Evolutionary conservation across 495 filamentous ascomycete species (phyloP).

Genomic region (Daldinia decipiens): DNA sequence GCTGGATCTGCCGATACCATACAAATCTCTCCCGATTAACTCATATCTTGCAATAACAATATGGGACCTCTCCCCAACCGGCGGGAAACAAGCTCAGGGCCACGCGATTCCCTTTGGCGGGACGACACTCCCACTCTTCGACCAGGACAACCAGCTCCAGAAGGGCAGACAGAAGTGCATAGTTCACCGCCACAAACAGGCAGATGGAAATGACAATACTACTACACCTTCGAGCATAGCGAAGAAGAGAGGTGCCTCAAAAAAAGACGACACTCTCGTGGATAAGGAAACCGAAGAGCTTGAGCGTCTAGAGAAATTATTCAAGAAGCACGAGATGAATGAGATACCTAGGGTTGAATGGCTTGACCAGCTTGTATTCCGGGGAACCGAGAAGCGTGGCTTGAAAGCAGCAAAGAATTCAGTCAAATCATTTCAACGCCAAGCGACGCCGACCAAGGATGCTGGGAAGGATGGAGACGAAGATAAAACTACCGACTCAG

Average conservation of each 20-base stretch:
- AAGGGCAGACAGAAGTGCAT: constrained; percentile 94
- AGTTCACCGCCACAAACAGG: constrained; percentile 80
- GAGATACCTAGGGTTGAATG: constrained; percentile 92
- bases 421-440: constrained; percentile 50
- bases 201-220: constrained; percentile 85
- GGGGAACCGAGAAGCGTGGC: constrained; percentile 81
- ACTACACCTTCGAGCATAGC: constrained; percentile 76
- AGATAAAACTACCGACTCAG: constrained; percentile 44
- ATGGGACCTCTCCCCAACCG: constrained; percentile 90
- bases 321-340: constrained; percentile 98
- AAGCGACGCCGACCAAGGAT: constrained; percentile 41
- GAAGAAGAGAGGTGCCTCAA: constrained; percentile 54
- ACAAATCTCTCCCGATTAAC: constrained; percentile 79
- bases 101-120: constrained; percentile 93
- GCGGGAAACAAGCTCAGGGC: constrained; percentile 68
- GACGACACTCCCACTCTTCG: constrained; percentile 89
- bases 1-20: constrained; percentile 85
- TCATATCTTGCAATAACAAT: constrained; percentile 91
- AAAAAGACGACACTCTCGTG: constrained; percentile 53
- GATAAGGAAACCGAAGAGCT: constrained; percentile 78
- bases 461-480: constrained; percentile 52
- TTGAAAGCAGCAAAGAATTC: constrained; percentile 61
- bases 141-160: constrained; percentile 85
- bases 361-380: constrained; percentile 93
- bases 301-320: constrained; percentile 82